Conservation (phyloP, 441 rosid species). For the Eutrema salsugineum region DNA sequence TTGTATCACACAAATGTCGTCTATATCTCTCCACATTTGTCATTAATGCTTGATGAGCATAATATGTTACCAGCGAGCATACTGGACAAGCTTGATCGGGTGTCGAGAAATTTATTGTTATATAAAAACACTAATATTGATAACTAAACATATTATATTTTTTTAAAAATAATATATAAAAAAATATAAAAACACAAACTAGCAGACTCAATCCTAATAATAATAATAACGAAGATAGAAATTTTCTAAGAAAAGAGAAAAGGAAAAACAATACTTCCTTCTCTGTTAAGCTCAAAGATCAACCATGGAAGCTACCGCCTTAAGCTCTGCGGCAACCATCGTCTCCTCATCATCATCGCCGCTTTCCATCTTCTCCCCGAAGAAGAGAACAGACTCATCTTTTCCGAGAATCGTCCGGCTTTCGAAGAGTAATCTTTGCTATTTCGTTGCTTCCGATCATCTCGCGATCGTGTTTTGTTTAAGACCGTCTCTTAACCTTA, state of each 20-base stretch:
- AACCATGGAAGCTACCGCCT: constrained; percentile 60
- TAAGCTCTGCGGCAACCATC: constrained; percentile 56
- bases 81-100: no score
- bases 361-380: constrained; percentile 59
- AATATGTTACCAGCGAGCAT: no score
- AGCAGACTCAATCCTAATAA: no score
- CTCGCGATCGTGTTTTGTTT: background rate
- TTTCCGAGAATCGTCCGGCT: constrained; percentile 47
- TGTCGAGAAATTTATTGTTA: no score
- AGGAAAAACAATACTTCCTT: background rate
- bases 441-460: background rate
- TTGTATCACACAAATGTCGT: no score
- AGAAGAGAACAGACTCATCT: constrained; percentile 35
- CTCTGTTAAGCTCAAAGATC: constrained; percentile 17
- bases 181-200: background rate
- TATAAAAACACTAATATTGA: no score
- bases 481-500: background rate
- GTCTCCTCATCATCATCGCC: constrained; percentile 57
- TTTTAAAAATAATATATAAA: background rate
- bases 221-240: background rate
- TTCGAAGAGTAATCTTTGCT: constrained; percentile 54
- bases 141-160: no score
- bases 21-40: no score
- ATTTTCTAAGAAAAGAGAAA: background rate
- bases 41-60: no score